Base-by-base conservation (phyloP, 306 rosid genomes). In the Dalbergia cultrata region DNA sequence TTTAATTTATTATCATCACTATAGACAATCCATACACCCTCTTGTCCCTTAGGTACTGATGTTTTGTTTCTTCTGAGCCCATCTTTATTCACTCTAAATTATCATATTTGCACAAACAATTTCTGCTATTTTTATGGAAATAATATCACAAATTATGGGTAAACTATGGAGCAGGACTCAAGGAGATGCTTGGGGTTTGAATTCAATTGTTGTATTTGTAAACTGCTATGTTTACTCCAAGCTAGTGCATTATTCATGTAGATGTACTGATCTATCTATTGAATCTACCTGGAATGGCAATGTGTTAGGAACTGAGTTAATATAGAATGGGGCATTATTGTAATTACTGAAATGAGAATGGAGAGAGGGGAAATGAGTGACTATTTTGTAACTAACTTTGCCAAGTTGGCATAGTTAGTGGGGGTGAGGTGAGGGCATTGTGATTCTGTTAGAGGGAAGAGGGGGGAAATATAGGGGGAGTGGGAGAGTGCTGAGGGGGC, bases 171-270 rank as follows among this genome's bases (percentile, higher is more conserved):
- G 22, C 54, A 37, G 3, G 13, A 33, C 21, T 63, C 11, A 9
- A 8, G 37, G 74, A 41, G 54, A 77, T 77, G 47, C 59, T 64
- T 59, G 62, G 63, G 18, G 12, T 59, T 79, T 35, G 33, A 50
- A 16, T 70, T 16, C 62, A n/a, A 22, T 21, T 56, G 13, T 18
- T 43, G 47, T 34, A 2, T 1, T 50, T 12, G 57, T 50, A 50
- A 50, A 5, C 19, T 50, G 57, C 47, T 43, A 41, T 41, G 58
- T 44, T 12, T 3, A 2, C 53, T 12, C 53, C 53, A 47, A 47
- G 16, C 53, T 43, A 39, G 75, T 57, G 43, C 9, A 6, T 22
- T 58, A 44, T 59, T 53, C 35, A 13, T 57, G 37, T 52, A 5
- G 77, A 45, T 35, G 6, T 8, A 50, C 49, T 50, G 72, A 47